Percentiles rank a stretch among this genome's conserved stretches.
These are phyloP conservation scores for Aphanocladium album DNA, from an alignment of 2,329 filamentous ascomycete genomes.

Conservation along the genomic window DNA sequence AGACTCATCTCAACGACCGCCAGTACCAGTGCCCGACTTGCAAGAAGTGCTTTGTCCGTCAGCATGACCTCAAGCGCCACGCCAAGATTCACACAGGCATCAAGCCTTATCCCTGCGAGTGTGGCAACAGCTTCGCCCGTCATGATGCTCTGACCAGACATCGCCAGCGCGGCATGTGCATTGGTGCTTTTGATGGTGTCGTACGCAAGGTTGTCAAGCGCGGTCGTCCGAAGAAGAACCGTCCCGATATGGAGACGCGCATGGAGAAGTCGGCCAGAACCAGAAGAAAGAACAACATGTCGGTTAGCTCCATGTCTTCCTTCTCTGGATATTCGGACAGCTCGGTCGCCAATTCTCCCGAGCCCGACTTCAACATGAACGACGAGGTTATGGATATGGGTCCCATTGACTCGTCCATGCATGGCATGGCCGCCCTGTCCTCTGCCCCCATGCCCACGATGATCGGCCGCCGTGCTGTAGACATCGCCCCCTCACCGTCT, in stretches of 20 bases:
- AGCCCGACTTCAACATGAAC: conserved; percentile 41
- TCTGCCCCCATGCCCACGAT: conserved; percentile 39
- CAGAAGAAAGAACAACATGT: conserved; percentile 50
- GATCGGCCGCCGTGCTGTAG: conserved; percentile 21
- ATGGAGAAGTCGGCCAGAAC: conserved; percentile 52
- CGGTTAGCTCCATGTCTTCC: conserved; percentile 46
- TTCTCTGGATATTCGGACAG: conserved; percentile 54
- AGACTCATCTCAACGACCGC: conserved; percentile 93
- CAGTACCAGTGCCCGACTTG: conserved; percentile 94
- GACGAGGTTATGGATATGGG: conserved; percentile 46
- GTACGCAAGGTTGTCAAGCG: conserved; percentile 57
- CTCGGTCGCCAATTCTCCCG: conserved; percentile 50
- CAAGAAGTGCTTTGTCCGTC: conserved; percentile 91
- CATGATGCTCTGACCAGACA: conserved; percentile 94
- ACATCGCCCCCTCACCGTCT: conserved; percentile 36
- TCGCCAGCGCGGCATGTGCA: conserved; percentile 92
- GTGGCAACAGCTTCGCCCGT: conserved; percentile 88
- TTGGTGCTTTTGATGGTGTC: conserved; percentile 83
- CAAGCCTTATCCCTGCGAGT: conserved; percentile 92
- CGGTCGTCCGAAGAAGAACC: conserved; percentile 58
- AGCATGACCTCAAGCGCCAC: conserved; percentile 95
- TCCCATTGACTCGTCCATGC: conserved; percentile 21
- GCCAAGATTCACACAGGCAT: conserved; percentile 95
- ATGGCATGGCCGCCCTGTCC: conserved; percentile 35
- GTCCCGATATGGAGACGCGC: conserved; percentile 52